Evolutionary conservation across 768 basidiomycete species (phyloP), one percentile per base, ranked within the genome.

Genomic region (Suillus paluster): DNA sequence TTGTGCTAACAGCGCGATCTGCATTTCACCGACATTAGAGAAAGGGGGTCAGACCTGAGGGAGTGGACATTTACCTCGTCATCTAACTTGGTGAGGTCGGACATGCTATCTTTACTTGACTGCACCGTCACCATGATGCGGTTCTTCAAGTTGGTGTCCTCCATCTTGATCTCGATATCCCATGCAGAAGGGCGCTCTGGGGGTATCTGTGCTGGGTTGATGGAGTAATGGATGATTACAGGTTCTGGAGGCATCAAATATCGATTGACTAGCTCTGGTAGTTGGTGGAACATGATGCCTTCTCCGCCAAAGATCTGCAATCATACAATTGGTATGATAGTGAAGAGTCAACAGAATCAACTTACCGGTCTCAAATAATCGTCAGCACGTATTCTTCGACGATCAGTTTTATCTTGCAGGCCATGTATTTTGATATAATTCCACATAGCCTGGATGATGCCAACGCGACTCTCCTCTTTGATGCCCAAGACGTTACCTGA

Each of bases 121-220:
- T 84, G 82, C 12, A 90, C 77, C 52, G 90, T 83, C n/a, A 89
- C 86, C 1, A 84, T 76, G 88, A 94, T 92, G 56, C 88, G 85
- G 59, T 78, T 83, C 76, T 95, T 96, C 48, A 90, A 71, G 9
- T 77, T 73, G 3, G 84, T 79, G 70, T 97, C 95, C 68, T 97
- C 95, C 73, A 90, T 84, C 73, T 94, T 95, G 12, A 97, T 75
- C 56, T 97, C 94, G 19, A 95, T 84, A 69, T 97, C 95, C 83
- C 88, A 97, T 5, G 92, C 94, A 59, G 83, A 81, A 11, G 87
- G 85, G 10, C 87, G 81, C 61, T 93, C 91, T 4, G 91, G 85
- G 0, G 90, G 85, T 33, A 84, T 80, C 1, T 80, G 66, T 5
- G 79, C 71, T 0, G 90, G 91, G 63, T 92, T 86, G 59, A 93